These are phyloP conservation scores for Lentinula edodes DNA, from an alignment of 768 basidiomycete genomes.

Conservation along the genomic window DNA sequence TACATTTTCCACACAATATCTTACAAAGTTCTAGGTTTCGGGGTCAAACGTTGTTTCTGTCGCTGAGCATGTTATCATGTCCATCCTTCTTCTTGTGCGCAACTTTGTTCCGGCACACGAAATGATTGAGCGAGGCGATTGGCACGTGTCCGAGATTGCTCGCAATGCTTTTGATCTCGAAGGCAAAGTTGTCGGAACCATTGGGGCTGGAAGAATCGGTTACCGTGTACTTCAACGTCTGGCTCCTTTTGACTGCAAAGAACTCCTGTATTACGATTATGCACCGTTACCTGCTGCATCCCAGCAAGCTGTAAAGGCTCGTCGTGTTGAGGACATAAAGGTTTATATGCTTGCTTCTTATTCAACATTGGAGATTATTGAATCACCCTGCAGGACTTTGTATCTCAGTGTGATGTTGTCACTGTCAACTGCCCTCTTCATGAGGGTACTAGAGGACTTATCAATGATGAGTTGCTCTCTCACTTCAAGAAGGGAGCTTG, in stretches of 20 bases:
- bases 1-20: neutral
- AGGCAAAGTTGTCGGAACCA: conserved; percentile 87
- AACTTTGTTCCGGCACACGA: conserved; percentile 89
- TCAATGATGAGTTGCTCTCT: conserved; percentile 76
- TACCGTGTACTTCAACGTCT: conserved; percentile 82
- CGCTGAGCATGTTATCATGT: conserved; percentile 89
- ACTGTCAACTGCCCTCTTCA: conserved; percentile 89
- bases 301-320: conserved; percentile 41
- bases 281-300: conserved; percentile 55
- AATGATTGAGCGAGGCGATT: conserved; percentile 83
- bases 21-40: conserved; percentile 46
- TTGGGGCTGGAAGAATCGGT: conserved; percentile 79
- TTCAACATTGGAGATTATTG: neutral
- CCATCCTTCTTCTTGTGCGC: conserved; percentile 83
- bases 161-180: conserved; percentile 86
- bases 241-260: conserved; percentile 81
- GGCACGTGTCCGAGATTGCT: conserved; percentile 81
- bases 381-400: conserved; percentile 30
- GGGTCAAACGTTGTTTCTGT: conserved; percentile 90
- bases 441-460: conserved; percentile 74
- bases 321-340: conserved; percentile 76
- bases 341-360: conserved; percentile 26
- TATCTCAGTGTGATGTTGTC: conserved; percentile 67
- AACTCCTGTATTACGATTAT: conserved; percentile 89
- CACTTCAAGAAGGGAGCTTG: conserved; percentile 92